Percentiles rank a stretch among this genome's conserved stretches.
Conservation (phyloP, 805 yeast genomes). For the Metschnikowia hibisci region DNA sequence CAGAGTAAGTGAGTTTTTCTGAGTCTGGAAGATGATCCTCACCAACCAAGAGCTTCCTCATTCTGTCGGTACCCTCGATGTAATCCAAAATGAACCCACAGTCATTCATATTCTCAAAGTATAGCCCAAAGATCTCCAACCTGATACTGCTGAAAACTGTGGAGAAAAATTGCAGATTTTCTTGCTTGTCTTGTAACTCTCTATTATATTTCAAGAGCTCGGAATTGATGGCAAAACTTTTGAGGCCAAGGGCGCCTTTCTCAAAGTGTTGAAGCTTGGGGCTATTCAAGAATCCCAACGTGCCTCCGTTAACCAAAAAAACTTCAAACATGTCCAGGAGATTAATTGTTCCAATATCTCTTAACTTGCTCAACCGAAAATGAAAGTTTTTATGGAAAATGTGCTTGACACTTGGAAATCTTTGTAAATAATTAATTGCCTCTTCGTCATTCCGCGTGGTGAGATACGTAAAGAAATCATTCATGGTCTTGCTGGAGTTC, state of each 20-base stretch:
- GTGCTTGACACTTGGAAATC: constrained; percentile 27
- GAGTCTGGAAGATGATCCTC: constrained; percentile 47
- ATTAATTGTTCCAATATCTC: constrained; percentile 12
- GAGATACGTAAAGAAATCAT: constrained; percentile 29
- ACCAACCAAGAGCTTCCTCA: constrained; percentile 57
- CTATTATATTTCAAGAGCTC: constrained; percentile 51
- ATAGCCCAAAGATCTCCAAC: constrained; percentile 37
- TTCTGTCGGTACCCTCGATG: constrained; percentile 66
- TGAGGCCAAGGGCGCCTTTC: constrained; percentile 34
- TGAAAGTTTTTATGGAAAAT: constrained; percentile 25
- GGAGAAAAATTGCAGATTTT: constrained; percentile 49
- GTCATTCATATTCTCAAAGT: constrained; percentile 12
- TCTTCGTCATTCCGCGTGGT: constrained; percentile 37
- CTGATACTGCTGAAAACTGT: constrained; percentile 47
- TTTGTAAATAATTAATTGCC: constrained; percentile 24
- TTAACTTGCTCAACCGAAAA: constrained; percentile 19
- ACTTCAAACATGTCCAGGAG: constrained; percentile 31
- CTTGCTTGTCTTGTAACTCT: constrained; percentile 61
- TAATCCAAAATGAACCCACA: constrained; percentile 55
- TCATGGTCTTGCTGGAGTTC: constrained; percentile 13
- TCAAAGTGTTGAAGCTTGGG: constrained; percentile 32
- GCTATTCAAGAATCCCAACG: constrained; percentile 28
- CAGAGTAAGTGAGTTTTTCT: constrained; percentile 40
- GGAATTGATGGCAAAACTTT: constrained; percentile 32
- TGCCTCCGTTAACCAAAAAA: constrained; percentile 35